Conservation (phyloP, 257 asterid genomes). For the Cruciata laevipes region DNA sequence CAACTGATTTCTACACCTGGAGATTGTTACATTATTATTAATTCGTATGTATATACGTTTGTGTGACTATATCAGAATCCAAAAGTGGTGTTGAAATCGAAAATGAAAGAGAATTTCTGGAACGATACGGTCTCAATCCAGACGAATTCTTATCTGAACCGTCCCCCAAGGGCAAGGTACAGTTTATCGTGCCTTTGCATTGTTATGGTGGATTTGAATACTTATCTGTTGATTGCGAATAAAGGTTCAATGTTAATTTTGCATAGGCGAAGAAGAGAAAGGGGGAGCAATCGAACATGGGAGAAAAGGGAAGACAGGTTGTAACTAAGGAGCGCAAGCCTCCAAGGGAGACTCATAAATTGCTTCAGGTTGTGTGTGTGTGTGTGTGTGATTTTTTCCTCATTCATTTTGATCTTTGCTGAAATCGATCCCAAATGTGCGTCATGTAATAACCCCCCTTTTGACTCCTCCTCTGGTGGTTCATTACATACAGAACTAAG, state of each 20-base stretch:
- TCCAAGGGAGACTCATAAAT: conserved; percentile 83
- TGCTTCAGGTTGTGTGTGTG: conserved; percentile 64
- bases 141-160: conserved; percentile 61
- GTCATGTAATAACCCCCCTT: not conserved
- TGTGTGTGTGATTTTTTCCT: not conserved
- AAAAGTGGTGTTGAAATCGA: conserved; percentile 36
- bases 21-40: not conserved
- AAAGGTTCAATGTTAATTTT: not conserved
- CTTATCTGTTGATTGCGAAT: not conserved
- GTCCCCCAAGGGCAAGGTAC: conserved; percentile 43
- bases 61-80: conserved; percentile 37
- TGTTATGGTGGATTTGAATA: no score
- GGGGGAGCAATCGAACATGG: conserved; percentile 33
- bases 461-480: not conserved
- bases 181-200: not conserved
- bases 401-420: not conserved
- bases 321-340: conserved; percentile 47
- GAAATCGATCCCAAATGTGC: not conserved
- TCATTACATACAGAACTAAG: no score
- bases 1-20: not conserved
- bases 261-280: conserved; percentile 52
- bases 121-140: conserved; percentile 69
- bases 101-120: conserved; percentile 57
- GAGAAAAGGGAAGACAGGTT: conserved; percentile 22
- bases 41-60: not conserved